A percentile compares a stretch with the other conserved stretches of the same genome.
These are phyloP conservation scores for Malus asiatica DNA, from an alignment of 306 rosid species.

Conservation along the genomic window DNA sequence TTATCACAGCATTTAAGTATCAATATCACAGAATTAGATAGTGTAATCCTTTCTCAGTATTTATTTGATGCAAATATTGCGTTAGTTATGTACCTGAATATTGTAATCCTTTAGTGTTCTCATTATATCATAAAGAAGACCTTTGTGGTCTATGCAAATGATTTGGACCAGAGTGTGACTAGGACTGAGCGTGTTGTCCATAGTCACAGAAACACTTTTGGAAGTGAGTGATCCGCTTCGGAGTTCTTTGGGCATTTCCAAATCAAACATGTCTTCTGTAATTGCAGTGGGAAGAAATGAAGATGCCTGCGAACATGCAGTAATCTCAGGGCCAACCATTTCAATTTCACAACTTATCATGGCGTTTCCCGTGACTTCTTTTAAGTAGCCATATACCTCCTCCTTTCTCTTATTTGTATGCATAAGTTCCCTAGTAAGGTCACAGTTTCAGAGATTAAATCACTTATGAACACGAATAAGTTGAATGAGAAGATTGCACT, in stretches of 20 bases:
- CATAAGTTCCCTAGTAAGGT: slow-evolving; percentile 65
- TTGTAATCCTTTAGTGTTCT: slow-evolving; percentile 92
- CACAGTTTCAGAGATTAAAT: neutral
- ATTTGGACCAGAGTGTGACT: slow-evolving; percentile 89
- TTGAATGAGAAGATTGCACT: neutral
- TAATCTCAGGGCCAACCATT: slow-evolving; percentile 55
- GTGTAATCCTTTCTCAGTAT: neutral
- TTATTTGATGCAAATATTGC: neutral
- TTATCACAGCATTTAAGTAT: slow-evolving; percentile 21
- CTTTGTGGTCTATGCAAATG: slow-evolving; percentile 84
- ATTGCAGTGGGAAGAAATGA: slow-evolving; percentile 69
- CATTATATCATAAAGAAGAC: slow-evolving; percentile 92
- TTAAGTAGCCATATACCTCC: slow-evolving; percentile 44
- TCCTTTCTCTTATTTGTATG: slow-evolving; percentile 66
- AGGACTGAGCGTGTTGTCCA: slow-evolving; percentile 87
- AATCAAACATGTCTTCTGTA: slow-evolving; percentile 45
- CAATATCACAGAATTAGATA: slow-evolving; percentile 9
- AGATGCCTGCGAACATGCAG: slow-evolving; percentile 56
- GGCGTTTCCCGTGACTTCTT: slow-evolving; percentile 39
- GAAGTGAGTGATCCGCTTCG: slow-evolving; percentile 41
- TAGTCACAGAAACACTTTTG: slow-evolving; percentile 40
- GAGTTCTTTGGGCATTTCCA: slow-evolving; percentile 32
- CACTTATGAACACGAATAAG: neutral
- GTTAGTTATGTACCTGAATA: slow-evolving; percentile 48
- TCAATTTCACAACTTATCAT: slow-evolving; percentile 62